Conservation (phyloP, 2,329 filamentous ascomycete genomes). For the Metarhizium sp. region DNA sequence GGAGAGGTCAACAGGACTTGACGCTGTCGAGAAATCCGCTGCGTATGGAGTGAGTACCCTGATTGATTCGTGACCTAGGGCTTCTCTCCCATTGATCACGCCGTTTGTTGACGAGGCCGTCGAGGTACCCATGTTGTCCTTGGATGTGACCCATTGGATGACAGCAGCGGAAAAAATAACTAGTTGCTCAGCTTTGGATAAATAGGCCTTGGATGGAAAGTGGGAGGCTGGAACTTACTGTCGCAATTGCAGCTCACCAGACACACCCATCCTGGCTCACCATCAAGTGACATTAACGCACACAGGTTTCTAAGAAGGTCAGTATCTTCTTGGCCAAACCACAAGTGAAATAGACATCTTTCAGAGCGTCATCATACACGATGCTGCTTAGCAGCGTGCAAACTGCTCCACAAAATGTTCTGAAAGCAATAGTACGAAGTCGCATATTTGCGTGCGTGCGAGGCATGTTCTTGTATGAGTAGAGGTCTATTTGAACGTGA, state of each 20-base stretch:
- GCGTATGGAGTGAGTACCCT: constrained; percentile 4
- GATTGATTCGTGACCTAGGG: neutral
- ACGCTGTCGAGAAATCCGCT: neutral
- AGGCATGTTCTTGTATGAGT: constrained; percentile 40
- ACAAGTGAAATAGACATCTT: neutral
- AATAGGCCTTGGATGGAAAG: neutral
- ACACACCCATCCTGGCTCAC: constrained; percentile 57
- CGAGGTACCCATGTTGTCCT: constrained; percentile 29
- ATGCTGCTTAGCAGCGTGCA: constrained; percentile 49
- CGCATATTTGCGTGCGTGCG: constrained; percentile 30
- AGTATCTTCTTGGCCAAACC: neutral
- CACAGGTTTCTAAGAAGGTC: constrained; percentile 40
- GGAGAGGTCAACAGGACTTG: neutral
- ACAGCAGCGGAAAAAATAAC: constrained; percentile 51
- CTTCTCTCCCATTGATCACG: constrained; percentile 9
- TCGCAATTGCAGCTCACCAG: constrained; percentile 57
- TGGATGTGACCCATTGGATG: constrained; percentile 51
- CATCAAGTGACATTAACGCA: constrained; percentile 47
- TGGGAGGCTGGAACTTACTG: constrained; percentile 28
- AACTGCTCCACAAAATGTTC: constrained; percentile 50
- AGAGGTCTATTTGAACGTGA: constrained; percentile 31
- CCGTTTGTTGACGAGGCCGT: constrained; percentile 10
- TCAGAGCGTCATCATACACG: constrained; percentile 28
- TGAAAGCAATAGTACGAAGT: constrained; percentile 42
- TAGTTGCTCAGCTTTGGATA: constrained; percentile 15